Evolutionary conservation across 768 basidiomycete species (phyloP), one percentile per base, ranked within the genome.

Genomic region (Boletus huronensis): DNA sequence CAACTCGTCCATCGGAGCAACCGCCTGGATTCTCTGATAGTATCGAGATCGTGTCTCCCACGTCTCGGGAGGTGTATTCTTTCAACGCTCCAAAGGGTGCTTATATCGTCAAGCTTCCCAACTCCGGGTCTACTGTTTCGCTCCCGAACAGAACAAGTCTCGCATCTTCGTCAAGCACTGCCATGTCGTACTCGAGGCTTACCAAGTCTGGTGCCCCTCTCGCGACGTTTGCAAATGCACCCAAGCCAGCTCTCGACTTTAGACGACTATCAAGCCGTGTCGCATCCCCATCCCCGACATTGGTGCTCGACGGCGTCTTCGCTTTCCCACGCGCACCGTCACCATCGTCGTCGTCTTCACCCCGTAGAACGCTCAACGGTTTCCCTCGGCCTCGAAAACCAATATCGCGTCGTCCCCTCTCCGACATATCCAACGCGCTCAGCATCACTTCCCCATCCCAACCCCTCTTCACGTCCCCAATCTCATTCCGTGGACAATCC

Each of bases 241-340:
- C 54, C 16, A 51, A 45, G 19, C 9, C 49, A 17, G 4, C 25
- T n/a, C 16, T 46, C 23, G 42, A 40, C 21, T 8, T n/a, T 0
- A 42, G 14, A 17, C 53, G 52, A 2, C 17, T 23, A 14, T 48
- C 43, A 6, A 48, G 21, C 31, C 58, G 50, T 1, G 16, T 2
- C 10, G 13, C 17, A 3, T 54, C 64, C 14, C 50, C 64, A 32
- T 48, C 64, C 23, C 64, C 64, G 3, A 56, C 56, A 0, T 9
- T 65, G 32, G 59, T 65, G 0, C 45, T 65, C 29, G 64, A 65
- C 2, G 64, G 64, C 6, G 53, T 65, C 21, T 65, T 65, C 4
- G 62, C 61, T 11, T 55, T 66, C 45, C 52, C 64, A 1, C 32
- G 14, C 10, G 6, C 28, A 1, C 11, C 36, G 1, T 0, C 41